These are phyloP conservation scores for Pholiota microspora DNA, from an alignment of 768 basidiomycete genomes.

Conservation along the genomic window DNA sequence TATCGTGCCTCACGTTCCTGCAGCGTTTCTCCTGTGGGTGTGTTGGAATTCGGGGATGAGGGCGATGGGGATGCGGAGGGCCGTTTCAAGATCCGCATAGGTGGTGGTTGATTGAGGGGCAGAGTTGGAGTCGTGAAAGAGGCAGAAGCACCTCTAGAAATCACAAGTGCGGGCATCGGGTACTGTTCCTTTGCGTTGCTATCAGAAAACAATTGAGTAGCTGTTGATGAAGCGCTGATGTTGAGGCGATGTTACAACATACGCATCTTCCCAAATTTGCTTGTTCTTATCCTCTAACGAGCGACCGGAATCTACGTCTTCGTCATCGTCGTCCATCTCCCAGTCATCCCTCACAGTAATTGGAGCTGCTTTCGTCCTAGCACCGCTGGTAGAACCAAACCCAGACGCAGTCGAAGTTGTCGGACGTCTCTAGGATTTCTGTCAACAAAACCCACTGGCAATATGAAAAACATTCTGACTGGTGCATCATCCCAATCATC, in stretches of 20 bases:
- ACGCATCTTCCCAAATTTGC: slow-evolving; percentile 73
- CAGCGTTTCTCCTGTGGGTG: slow-evolving; percentile 34
- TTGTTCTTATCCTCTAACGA: slow-evolving; percentile 39
- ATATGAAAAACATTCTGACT: slow-evolving; percentile 13
- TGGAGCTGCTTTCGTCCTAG: slow-evolving; percentile 12
- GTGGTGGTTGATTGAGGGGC: slow-evolving; percentile 53
- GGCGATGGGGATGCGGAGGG: slow-evolving; percentile 39
- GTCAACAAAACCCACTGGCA: slow-evolving; percentile 4
- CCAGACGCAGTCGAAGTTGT: background rate
- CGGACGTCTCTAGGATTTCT: slow-evolving; percentile 2
- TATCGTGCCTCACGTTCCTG: slow-evolving; percentile 73
- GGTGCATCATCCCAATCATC: slow-evolving; percentile 23
- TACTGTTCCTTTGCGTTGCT: slow-evolving; percentile 58
- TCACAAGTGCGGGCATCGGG: slow-evolving; percentile 68
- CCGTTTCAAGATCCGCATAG: slow-evolving; percentile 73
- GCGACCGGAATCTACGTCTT: slow-evolving; percentile 26
- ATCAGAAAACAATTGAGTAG: background rate
- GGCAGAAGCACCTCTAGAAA: slow-evolving; percentile 30
- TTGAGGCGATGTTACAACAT: too few species aligned
- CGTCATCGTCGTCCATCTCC: slow-evolving; percentile 55
- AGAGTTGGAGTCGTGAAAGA: slow-evolving; percentile 34
- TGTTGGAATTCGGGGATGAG: slow-evolving; percentile 22
- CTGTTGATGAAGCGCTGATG: too few species aligned
- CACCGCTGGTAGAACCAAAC: slow-evolving; percentile 11
- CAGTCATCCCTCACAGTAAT: slow-evolving; percentile 46